A percentile compares a stretch with the other conserved stretches of the same genome.
phyloP scores from a whole-genome alignment of 2,329 filamentous ascomycete genomes.

The Aspergillus novoparasiticus region DNA sequence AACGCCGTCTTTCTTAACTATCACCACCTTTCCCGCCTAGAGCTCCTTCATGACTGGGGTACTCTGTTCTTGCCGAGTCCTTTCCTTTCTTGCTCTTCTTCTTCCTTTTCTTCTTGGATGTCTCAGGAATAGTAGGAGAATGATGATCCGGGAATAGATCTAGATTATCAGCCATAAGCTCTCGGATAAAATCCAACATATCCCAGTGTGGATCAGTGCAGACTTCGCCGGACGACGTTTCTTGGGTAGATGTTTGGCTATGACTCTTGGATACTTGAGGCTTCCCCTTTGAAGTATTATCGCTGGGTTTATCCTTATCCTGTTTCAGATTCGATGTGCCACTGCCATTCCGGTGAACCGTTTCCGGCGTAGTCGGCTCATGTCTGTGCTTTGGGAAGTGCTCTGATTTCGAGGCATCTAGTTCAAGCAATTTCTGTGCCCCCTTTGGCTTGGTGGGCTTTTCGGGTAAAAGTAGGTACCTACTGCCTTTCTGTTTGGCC shows the following conservation, averaged over 20 bases:
- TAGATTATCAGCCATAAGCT: not conserved
- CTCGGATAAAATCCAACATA: constrained; percentile 7
- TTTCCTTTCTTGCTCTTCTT: not conserved
- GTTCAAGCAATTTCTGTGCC: not conserved
- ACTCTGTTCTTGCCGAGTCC: not conserved
- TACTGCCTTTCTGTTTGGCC: not conserved
- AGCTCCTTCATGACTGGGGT: not conserved
- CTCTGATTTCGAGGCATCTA: not conserved
- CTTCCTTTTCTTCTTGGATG: not conserved
- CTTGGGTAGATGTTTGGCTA: not conserved
- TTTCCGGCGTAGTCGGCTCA: not conserved
- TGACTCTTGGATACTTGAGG: not conserved
- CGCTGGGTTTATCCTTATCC: not conserved
- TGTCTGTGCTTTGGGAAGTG: not conserved
- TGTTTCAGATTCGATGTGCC: not conserved
- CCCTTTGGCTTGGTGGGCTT: too few relatives aligned
- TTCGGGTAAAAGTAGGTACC: not conserved
- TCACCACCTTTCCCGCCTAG: not conserved
- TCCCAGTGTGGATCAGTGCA: not conserved
- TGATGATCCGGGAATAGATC: not conserved
- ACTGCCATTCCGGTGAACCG: not conserved
- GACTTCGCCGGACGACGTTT: not conserved
- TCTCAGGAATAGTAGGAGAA: not conserved
- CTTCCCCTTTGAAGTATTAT: not conserved
- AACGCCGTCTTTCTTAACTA: not conserved